Evolutionary conservation across 495 filamentous ascomycete genomes (phyloP).

Genomic region (Tetracladium marchalianum): DNA sequence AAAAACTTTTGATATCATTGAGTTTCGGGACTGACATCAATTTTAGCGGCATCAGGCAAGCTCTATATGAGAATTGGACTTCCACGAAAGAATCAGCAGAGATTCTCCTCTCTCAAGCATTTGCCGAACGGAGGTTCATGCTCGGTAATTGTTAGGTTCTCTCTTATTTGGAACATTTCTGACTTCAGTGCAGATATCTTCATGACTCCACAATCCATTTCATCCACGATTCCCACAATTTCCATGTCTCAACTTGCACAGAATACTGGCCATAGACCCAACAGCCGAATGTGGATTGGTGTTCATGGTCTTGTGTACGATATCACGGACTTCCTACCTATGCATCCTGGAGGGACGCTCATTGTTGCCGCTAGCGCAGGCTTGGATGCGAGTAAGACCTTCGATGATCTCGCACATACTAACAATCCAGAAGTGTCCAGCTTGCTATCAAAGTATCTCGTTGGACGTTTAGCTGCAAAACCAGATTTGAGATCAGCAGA

Average conservation of each 20-base stretch:
- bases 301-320: slow-evolving; percentile 26
- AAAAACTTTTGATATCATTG: too few relatives aligned
- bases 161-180: too few relatives aligned
- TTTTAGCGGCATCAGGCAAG: slow-evolving; percentile 14
- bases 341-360: slow-evolving; percentile 23
- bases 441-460: slow-evolving; percentile 23
- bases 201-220: slow-evolving; percentile 23
- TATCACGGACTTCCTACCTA: slow-evolving; percentile 24
- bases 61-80: slow-evolving; percentile 20
- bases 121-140: slow-evolving; percentile 25
- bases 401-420: slow-evolving; percentile 24
- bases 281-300: slow-evolving; percentile 24
- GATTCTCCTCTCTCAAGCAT: slow-evolving; percentile 19
- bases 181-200: slow-evolving; percentile 18
- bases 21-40: too few relatives aligned
- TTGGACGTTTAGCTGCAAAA: slow-evolving; percentile 20
- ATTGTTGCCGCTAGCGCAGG: slow-evolving; percentile 25
- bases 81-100: slow-evolving; percentile 19
- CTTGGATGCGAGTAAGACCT: slow-evolving; percentile 23
- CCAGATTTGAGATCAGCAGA: slow-evolving; percentile 19
- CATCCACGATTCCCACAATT: slow-evolving; percentile 18
- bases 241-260: slow-evolving; percentile 19
- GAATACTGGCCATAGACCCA: slow-evolving; percentile 21
- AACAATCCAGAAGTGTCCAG: slow-evolving; percentile 22
- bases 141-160: not conserved